Conservation (phyloP, 805 yeast species). For the Ogataea haglerorum region DNA sequence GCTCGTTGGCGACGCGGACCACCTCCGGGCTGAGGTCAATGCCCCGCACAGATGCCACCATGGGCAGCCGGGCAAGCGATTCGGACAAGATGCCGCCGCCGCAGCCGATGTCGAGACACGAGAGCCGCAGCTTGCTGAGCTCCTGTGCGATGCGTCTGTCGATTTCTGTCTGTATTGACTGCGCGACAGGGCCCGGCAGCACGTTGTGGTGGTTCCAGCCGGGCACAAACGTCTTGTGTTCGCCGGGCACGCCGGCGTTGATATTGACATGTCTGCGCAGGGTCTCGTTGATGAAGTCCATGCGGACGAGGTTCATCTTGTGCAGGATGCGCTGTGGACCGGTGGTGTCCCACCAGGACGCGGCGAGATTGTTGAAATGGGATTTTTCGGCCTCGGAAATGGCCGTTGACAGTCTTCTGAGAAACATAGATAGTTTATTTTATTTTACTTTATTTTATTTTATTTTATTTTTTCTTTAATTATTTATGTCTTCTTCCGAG, state of each 20-base stretch:
- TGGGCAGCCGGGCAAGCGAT: constrained; percentile 72
- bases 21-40: constrained; percentile 86
- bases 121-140: constrained; percentile 37
- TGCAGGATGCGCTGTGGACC: constrained; percentile 94
- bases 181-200: constrained; percentile 55
- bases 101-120: constrained; percentile 87
- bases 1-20: constrained; percentile 71
- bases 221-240: constrained; percentile 61
- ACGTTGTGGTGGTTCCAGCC: constrained; percentile 64
- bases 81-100: constrained; percentile 97
- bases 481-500: constrained; percentile 14
- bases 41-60: constrained; percentile 65
- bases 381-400: constrained; percentile 61
- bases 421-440: not conserved
- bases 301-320: constrained; percentile 85
- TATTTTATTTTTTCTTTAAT: not conserved
- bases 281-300: constrained; percentile 78
- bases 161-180: constrained; percentile 48
- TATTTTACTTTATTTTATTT: no score
- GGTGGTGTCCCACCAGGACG: constrained; percentile 96
- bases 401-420: constrained; percentile 19
- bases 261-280: constrained; percentile 43
- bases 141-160: constrained; percentile 41
- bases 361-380: constrained; percentile 84
- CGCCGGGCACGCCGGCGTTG: constrained; percentile 36